Base-by-base conservation (phyloP, 2,329 filamentous ascomycete species). In the Sclerotinia borealis region DNA sequence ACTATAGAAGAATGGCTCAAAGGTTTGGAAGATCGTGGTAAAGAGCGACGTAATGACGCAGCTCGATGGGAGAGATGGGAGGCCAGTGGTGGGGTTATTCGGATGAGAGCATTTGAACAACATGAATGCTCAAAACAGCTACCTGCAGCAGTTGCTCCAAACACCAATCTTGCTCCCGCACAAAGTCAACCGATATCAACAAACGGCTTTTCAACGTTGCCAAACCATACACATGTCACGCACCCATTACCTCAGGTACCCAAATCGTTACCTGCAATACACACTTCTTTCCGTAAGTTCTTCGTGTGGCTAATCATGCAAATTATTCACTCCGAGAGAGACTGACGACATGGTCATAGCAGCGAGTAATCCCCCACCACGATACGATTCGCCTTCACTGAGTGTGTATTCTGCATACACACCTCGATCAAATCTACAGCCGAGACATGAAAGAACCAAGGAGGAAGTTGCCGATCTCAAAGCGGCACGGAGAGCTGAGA, bases 1-100 rank as follows among this genome's bases (percentile, higher is more conserved):
- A 84, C 87, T 13, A 82, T 83, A 4, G 88, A 91, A 68, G 90
- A 93, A 74, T 95, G 91, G 90, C 79, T 86, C 36, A 93, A 93
- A 75, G 90, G 90, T 11, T 80, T 95, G 4, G 83, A 86, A 49
- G 78, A 77, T 34, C 81, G 84, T 64, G 88, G 89, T 11, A 84
- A 83, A 69, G 80, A 85, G 64, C 77, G 80, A 55, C 82, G 85
- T 68, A 80, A 79, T 13, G 85, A 90, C 72, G 81, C 84, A 36
- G 80, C 84, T 34, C 84, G 88, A 56, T 93, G 90, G 87, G 90
- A 92, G 72, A 88, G 86, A 70, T 93, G 89, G 85, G 85, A 54
- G 78, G 78, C 39, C 61, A 79, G 47, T 50, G 68, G 70, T 59
- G 68, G 69, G 11, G 51, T 73, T 27, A 41, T 65, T 36, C 64